phyloP scores from a whole-genome alignment of 2,329 filamentous ascomycete species.

The Phaeosphaeria sp. region DNA sequence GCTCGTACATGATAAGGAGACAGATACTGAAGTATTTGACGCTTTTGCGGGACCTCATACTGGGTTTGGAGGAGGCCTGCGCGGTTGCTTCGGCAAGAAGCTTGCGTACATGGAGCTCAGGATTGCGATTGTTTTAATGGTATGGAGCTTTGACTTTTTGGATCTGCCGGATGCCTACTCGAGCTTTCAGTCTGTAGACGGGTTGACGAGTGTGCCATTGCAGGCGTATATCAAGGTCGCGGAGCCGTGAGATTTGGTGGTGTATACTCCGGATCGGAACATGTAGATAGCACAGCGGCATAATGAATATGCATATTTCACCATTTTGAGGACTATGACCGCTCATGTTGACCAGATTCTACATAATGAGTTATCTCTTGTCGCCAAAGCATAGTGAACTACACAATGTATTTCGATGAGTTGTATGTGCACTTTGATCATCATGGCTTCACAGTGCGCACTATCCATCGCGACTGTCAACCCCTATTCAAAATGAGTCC shows the following conservation, averaged over 20 bases:
- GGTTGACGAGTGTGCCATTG: slow-evolving; percentile 35
- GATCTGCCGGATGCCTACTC: slow-evolving; percentile 24
- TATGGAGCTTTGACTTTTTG: slow-evolving; percentile 40
- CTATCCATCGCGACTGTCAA: too few relatives aligned
- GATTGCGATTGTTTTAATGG: slow-evolving; percentile 31
- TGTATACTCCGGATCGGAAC: not conserved
- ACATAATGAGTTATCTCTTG: too few relatives aligned
- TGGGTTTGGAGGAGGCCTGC: slow-evolving; percentile 31
- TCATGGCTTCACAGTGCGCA: too few relatives aligned
- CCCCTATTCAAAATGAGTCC: too few relatives aligned
- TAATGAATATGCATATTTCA: too few relatives aligned
- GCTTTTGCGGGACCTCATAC: slow-evolving; percentile 27
- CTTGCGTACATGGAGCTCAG: slow-evolving; percentile 37
- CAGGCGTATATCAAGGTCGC: slow-evolving; percentile 29
- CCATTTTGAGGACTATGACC: too few relatives aligned
- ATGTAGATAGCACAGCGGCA: not conserved
- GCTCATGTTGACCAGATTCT: too few relatives aligned
- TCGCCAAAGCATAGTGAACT: too few relatives aligned
- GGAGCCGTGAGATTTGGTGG: not conserved
- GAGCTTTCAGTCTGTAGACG: slow-evolving; percentile 28
- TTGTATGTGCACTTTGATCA: too few relatives aligned
- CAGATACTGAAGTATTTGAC: slow-evolving; percentile 21
- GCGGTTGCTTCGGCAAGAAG: slow-evolving; percentile 34
- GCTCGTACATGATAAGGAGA: slow-evolving; percentile 36
- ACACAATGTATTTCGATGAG: too few relatives aligned